Percentiles rank a stretch among this genome's conserved stretches.
Evolutionary conservation across 257 asterid genomes (phyloP).

Genomic region (Nicotiana knightiana): DNA sequence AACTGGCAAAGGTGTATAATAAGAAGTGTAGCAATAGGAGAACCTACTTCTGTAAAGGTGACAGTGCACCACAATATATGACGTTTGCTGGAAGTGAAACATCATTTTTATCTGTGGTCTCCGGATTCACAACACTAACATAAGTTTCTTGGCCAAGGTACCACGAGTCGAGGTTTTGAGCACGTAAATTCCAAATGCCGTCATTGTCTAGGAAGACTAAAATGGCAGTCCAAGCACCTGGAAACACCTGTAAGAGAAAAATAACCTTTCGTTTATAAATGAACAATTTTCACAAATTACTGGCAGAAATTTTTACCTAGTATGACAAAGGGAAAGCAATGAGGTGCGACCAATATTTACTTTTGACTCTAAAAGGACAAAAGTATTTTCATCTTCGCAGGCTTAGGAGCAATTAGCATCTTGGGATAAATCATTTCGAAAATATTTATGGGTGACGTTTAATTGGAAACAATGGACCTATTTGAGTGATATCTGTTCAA

Average conservation of each 20-base stretch:
- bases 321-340: background rate
- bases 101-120: constrained; percentile 50
- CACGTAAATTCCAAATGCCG: constrained; percentile 89
- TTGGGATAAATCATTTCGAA: background rate
- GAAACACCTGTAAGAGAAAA: constrained; percentile 55
- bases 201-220: constrained; percentile 74
- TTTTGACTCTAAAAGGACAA: background rate
- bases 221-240: constrained; percentile 94
- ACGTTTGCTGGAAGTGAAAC: constrained; percentile 62
- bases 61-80: constrained; percentile 75
- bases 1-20: background rate
- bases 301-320: background rate
- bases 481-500: background rate
- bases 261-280: background rate
- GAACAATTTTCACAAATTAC: background rate
- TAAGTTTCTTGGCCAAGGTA: constrained; percentile 88
- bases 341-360: background rate
- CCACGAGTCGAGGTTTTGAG: constrained; percentile 94
- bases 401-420: background rate
- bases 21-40: background rate
- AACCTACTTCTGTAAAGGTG: constrained; percentile 73
- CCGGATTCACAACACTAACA: constrained; percentile 68
- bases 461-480: background rate
- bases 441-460: background rate
- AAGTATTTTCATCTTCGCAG: background rate